Evolutionary conservation across 2,329 filamentous ascomycete species (phyloP), one percentile per base, ranked within the genome.

Genomic region (Aspergillus flavus): DNA sequence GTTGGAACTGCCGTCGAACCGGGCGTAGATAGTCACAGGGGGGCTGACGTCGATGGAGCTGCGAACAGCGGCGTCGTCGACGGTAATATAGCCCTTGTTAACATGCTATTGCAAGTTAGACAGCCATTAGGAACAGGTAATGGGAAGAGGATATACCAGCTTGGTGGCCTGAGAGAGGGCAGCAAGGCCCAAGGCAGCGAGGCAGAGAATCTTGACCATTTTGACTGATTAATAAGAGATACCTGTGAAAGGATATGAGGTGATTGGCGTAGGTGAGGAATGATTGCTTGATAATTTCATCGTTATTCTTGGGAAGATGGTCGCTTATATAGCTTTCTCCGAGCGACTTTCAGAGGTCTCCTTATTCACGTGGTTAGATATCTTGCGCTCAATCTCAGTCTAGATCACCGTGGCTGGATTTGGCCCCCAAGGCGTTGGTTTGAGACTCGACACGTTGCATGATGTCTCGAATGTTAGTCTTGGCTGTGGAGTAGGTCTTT

Each of bases 1-100:
- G 21, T 26, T 52, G 26, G 30, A 16, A 7, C 12, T 50, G 6
- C 57, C 57, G 12, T 59, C 30, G 26, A 59, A 59, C n/a, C 30
- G n/a, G n/a, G 57, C 57, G 6, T 59, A 59, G 30, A 59, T 59
- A 11, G 30, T 52, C 21, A 46, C n/a, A 23, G 43, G 43, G 12
- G 43, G n/a, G 43, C 43, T 46, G 4, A 46, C 43, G 2, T 23
- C 3, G 14, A 46, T 14, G 12, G 43, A 46, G n/a, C 21, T 46
- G 43, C 43, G 43, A 21, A 46, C 43, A 23, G 19, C 39, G 3
- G 39, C 39, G 7, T 41, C 39, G 3, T 41, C 39, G 6, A 41
- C 16, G 1, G 39, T 41, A 9, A 41, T 41, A 7, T 41, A 41
- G 4, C 39, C 39, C 6, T 41, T 41, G 39, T 41, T 41, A 4